Evolutionary conservation across 257 asterid genomes (phyloP).

Genomic region (Lavandula angustifolia): DNA sequence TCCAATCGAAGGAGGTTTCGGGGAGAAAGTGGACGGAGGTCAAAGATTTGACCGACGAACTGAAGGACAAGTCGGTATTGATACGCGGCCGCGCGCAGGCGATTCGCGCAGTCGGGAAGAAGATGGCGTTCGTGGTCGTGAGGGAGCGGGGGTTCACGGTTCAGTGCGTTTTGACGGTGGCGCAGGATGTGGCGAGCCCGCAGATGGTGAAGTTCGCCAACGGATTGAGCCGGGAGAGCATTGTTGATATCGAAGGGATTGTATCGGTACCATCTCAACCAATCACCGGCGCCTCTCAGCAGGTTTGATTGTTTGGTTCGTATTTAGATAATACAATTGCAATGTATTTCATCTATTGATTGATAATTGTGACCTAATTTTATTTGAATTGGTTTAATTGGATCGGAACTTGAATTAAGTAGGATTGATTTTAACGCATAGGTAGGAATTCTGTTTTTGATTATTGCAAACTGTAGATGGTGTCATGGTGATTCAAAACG

Average conservation of each 20-base stretch:
- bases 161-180: slow-evolving; percentile 72
- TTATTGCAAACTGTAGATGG: too few relatives aligned
- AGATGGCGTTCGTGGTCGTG: slow-evolving; percentile 76
- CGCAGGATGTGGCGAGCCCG: slow-evolving; percentile 59
- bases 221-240: slow-evolving; percentile 65
- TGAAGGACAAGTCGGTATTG: slow-evolving; percentile 56
- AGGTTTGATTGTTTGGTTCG: slow-evolving; percentile 43
- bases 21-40: slow-evolving; percentile 77
- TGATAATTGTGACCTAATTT: background rate
- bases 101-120: slow-evolving; percentile 69
- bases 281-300: slow-evolving; percentile 80
- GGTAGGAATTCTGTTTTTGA: background rate
- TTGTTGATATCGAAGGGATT: slow-evolving; percentile 72
- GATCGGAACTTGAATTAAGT: background rate
- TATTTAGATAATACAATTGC: background rate
- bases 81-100: slow-evolving; percentile 76
- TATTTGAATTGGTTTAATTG: too few relatives aligned
- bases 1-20: slow-evolving; percentile 71
- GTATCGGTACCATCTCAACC: slow-evolving; percentile 61
- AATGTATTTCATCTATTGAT: background rate
- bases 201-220: slow-evolving; percentile 83
- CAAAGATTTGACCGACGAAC: slow-evolving; percentile 38
- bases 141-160: slow-evolving; percentile 80
- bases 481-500: background rate
- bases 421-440: background rate